Base-by-base conservation (phyloP, 768 basidiomycete species). In the Suillus luteus region DNA sequence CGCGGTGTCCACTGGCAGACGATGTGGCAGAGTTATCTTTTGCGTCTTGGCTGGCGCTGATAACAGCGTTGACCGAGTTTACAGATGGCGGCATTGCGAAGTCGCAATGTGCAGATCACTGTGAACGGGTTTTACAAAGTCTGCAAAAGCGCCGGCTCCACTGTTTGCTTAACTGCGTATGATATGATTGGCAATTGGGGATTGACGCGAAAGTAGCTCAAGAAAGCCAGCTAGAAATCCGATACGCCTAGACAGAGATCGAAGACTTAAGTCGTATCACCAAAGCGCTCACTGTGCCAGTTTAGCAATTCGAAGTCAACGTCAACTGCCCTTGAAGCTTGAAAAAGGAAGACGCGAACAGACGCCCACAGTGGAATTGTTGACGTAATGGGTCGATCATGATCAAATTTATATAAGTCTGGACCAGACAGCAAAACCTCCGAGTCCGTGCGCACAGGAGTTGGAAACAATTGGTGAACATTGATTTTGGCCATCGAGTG, bases 21-120 rank as follows among this genome's bases (percentile, higher is more conserved):
- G 19, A 19, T 31, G 19, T 31, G 27, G 27, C 27, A 58, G 24
- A 41, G n/a, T 35, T 57, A 58, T 22, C 57, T 15, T 46, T 44
- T 15, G 43, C 64, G 1, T 65, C 59, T 31, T 37, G 65, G 38
- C 17, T 59, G n/a, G 44, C 38, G 2, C 62, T 52, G 52, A 68
- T 46, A 1, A 64, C 38, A 12, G 60, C 33, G 41, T 51, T 55
- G 54, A 66, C 67, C 6, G 64, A 61, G 35, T 66, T 65, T 22
- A n/a, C 24, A 24, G 73, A 57, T 1, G 51, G 43, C 1, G 51
- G 43, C 1, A 40, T 41, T 43, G 40, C 17, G 5, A 58, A 40
- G 40, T 19, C 24, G 22, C 24, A 27, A 41, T 27, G 19, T 54
- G 33, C 33, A 33, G 52, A 35, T 49, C 17, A 43, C 22, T 8